These are phyloP conservation scores for Diplodia scrobiculata DNA, from an alignment of 2,329 filamentous ascomycete species.

Conservation along the genomic window DNA sequence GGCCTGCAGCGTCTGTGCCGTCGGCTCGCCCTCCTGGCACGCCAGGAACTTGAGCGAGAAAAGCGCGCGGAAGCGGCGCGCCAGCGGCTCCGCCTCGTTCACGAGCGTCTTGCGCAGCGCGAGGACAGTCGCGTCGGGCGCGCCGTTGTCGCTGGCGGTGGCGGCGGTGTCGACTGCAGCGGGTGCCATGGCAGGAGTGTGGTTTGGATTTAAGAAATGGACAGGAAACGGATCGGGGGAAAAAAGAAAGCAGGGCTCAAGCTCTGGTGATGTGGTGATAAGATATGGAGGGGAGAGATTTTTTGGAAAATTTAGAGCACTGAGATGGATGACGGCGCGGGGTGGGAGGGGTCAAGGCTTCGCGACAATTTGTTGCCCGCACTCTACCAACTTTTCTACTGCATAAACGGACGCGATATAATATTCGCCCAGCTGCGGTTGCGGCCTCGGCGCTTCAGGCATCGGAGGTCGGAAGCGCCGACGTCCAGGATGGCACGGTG, in stretches of 20 bases:
- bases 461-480: conserved; percentile 5
- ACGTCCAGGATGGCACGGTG: background rate
- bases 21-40: conserved; percentile 59
- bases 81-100: conserved; percentile 78
- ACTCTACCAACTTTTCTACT: background rate
- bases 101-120: conserved; percentile 74
- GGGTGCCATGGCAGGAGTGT: conserved; percentile 9
- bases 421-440: background rate
- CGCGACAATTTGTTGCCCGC: background rate
- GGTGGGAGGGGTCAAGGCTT: conserved; percentile 20
- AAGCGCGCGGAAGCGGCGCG: conserved; percentile 89
- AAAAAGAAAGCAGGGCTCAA: background rate
- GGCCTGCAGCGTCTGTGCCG: conserved; percentile 61
- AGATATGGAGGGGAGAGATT: conserved; percentile 20
- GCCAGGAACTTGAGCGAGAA: conserved; percentile 97
- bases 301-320: conserved; percentile 28
- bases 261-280: conserved; percentile 22
- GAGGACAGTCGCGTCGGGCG: conserved; percentile 54
- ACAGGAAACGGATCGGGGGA: background rate
- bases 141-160: background rate
- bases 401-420: background rate
- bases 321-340: conserved; percentile 26
- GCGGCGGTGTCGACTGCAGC: conserved; percentile 3
- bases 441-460: conserved; percentile 15
- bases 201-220: background rate